phyloP scores from a whole-genome alignment of 2,329 filamentous ascomycete genomes.

The Dothistroma pini region DNA sequence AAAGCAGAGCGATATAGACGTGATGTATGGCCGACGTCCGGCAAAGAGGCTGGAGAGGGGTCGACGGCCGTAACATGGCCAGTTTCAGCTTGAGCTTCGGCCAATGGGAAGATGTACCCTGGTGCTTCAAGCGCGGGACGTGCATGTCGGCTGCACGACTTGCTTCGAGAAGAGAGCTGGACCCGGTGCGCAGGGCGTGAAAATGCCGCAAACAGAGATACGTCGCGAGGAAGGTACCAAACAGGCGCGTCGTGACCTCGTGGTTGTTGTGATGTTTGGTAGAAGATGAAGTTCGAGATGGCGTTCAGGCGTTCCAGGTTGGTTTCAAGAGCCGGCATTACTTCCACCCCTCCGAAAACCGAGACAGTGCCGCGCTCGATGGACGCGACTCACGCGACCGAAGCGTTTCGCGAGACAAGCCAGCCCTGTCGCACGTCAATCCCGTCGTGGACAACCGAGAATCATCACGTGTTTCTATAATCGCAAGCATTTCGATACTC shows the following conservation, averaged over 20 bases:
- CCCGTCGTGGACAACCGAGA: not conserved
- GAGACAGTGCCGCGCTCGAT: no score
- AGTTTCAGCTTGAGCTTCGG: conserved; percentile 15
- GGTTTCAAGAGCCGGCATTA: not conserved
- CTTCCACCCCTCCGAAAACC: not conserved
- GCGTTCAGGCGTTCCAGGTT: no score
- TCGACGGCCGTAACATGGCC: conserved; percentile 12
- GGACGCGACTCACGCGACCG: conserved; percentile 4
- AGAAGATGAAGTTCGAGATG: not conserved
- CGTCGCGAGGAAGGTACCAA: conserved; percentile 10
- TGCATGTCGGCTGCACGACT: conserved; percentile 10
- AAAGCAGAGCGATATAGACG: conserved; percentile 32
- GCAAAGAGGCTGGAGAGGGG: conserved; percentile 34
- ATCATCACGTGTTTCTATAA: not conserved
- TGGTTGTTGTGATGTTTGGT: conserved; percentile 10
- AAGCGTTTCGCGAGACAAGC: not conserved
- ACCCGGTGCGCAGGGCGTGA: conserved; percentile 7
- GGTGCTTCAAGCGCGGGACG: conserved; percentile 13
- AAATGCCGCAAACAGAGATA: conserved; percentile 16
- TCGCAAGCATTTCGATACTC: not conserved
- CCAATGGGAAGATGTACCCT: conserved; percentile 11
- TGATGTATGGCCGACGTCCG: conserved; percentile 29
- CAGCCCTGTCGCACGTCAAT: no score
- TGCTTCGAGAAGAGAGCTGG: conserved; percentile 14
- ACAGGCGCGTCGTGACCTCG: conserved; percentile 14